Conservation (phyloP, 306 rosid genomes). For the Cicer arietinum region DNA sequence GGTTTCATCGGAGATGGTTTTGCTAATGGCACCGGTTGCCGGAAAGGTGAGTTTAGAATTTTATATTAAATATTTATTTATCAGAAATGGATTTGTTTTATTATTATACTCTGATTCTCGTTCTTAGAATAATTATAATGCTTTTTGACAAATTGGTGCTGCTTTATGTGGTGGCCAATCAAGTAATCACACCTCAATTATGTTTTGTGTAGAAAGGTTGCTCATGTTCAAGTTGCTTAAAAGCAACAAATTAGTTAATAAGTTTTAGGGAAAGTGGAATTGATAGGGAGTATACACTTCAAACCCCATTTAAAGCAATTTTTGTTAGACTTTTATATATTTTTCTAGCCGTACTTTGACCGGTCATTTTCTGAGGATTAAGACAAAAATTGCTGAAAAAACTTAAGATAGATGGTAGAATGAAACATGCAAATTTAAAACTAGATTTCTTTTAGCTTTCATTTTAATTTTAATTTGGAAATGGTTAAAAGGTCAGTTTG, state of each 20-base stretch:
- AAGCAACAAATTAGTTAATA: background rate
- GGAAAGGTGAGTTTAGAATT: slow-evolving; percentile 63
- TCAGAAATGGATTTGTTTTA: background rate
- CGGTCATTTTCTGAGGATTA: too few relatives aligned
- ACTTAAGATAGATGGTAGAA: background rate
- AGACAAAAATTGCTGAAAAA: too few relatives aligned
- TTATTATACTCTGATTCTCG: slow-evolving; percentile 33
- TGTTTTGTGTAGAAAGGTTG: background rate
- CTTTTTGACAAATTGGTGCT: slow-evolving; percentile 42
- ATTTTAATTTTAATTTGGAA: background rate
- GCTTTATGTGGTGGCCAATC: slow-evolving; percentile 43
- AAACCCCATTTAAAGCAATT: too few relatives aligned
- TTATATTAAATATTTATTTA: background rate
- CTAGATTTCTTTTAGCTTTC: background rate
- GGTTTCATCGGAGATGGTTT: slow-evolving; percentile 79
- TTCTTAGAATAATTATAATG: slow-evolving; percentile 35
- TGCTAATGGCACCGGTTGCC: slow-evolving; percentile 61
- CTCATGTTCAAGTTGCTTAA: slow-evolving; percentile 5
- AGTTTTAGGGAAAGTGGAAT: too few relatives aligned
- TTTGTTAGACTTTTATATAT: too few relatives aligned
- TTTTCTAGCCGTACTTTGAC: too few relatives aligned
- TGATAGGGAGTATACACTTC: too few relatives aligned
- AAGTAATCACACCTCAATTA: slow-evolving; percentile 38
- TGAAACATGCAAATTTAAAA: slow-evolving; percentile 19
- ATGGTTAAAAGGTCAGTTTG: slow-evolving; percentile 22